Evolutionary conservation across 2,329 filamentous ascomycete species (phyloP).

Genomic region (Neodidymelliopsis sp.): DNA sequence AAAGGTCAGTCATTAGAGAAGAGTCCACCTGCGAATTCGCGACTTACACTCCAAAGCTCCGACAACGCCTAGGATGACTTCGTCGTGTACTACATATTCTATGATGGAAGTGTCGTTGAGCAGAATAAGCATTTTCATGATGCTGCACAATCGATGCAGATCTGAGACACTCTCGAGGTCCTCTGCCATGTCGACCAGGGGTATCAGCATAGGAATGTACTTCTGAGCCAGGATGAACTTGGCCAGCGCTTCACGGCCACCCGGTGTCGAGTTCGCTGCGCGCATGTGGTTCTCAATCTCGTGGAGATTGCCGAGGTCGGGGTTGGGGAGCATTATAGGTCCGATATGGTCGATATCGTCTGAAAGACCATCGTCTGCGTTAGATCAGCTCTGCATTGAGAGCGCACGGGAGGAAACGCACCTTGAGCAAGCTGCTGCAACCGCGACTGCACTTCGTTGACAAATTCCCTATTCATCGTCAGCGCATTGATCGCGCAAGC

Average conservation of each 20-base stretch:
- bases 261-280: conserved; percentile 74
- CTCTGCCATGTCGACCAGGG: conserved; percentile 86
- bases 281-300: conserved; percentile 89
- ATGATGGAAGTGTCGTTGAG: conserved; percentile 96
- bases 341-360: conserved; percentile 82
- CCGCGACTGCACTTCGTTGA: conserved; percentile 82
- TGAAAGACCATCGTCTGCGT: conserved; percentile 80
- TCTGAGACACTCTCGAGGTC: conserved; percentile 87
- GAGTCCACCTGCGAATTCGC: too few relatives aligned
- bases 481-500: conserved; percentile 11
- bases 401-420: conserved; percentile 48
- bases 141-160: conserved; percentile 91
- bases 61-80: conserved; percentile 88
- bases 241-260: conserved; percentile 82
- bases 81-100: conserved; percentile 89
- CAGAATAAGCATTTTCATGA: conserved; percentile 95
- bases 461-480: conserved; percentile 77
- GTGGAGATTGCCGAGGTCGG: conserved; percentile 80
- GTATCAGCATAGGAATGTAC: conserved; percentile 86
- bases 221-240: conserved; percentile 87
- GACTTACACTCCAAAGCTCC: conserved; percentile 84
- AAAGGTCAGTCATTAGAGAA: conserved; percentile 9
- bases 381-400: conserved; percentile 24
- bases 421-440: conserved; percentile 70
- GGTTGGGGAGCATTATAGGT: conserved; percentile 76